Evolutionary conservation across 148 eudicot species (phyloP), one percentile per base, ranked within the genome.

Genomic region (Silene uniflora): DNA sequence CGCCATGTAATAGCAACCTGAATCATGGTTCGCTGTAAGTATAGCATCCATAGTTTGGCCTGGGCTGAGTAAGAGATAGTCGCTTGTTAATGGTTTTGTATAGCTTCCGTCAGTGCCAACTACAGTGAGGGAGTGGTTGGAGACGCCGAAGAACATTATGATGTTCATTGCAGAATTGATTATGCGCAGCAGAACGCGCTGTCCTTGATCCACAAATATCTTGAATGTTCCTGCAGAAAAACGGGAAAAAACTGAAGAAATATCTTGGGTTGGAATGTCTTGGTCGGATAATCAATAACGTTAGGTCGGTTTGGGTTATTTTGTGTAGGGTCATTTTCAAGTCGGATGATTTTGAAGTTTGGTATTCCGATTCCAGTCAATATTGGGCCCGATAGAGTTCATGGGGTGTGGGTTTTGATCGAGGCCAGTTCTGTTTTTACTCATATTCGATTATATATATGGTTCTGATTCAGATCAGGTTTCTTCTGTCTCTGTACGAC

Each of bases 31-130:
- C 18, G 85, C 83, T 3, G 69, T 12, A 27, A 83, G 72, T 12
- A 83, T 21, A 46, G 25, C 78, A 29, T 83, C 85, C 78, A 83
- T 76, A 73, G 83, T 80, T 76, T 83, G 69, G 63, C 85, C 85
- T 0, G 85, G 85, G 59, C 75, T 62, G 3, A 83, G 46, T 9
- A 70, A 23, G 60, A 83, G 63, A 75, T 55, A 52, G 22, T 69
- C 77, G 9, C 78, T 11, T 5, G 76, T 73, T 18, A 83, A 68
- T 14, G 83, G 85, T 62, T 80, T 83, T 12, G 78, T 73, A 27
- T 83, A 83, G 42, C 78, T 71, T 19, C 69, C 85, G 19, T 83
- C 83, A 0, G 78, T 76, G 29, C 81, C 83, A 0, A 83, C 83
- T 10, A 83, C 44, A 0, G 81, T 83, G 11, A 80, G n/a, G n/a